Evolutionary conservation across 805 yeast species (phyloP), one percentile per base, ranked within the genome.

Genomic region (Dipodascopsis uninucleata): DNA sequence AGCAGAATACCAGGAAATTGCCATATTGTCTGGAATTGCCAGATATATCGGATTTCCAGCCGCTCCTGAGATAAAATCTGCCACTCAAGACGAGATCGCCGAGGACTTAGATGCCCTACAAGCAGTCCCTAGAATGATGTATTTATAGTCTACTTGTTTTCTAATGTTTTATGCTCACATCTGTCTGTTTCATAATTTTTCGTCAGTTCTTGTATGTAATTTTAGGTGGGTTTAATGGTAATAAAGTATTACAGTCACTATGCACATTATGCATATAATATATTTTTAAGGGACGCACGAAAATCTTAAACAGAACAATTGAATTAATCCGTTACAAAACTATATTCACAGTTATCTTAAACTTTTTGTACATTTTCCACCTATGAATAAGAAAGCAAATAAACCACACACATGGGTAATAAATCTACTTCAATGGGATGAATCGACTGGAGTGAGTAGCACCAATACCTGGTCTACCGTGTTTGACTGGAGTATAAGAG

Each of bases 401-500:
- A 17, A 34, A 33, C 28, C 39, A 22, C 17, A 39, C 3, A 14
- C 6, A 28, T n/a, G 21, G 18, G 10, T 8, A 23, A 41, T n/a
- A 5, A 31, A 22, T 39, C 40, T 57, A 58, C 52, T 58, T 58
- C 41, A 57, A 54, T 41, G 61, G 61, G 36, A 58, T 57, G 57
- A 58, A 57, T 31, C 61, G 61, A 23, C 43, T 33, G 75, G 84
- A 77, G 69, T 76, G 72, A 50, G 68, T 60, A 41, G 68, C 66
- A 58, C 71, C 71, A 52, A 77, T 76, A 82, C 89, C 95, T 67
- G 94, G 89, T 79, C 93, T 83, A 83, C 97, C 97, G 81, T 94
- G 99, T 81, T 95, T 87, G 72, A 90, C 97, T 71, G 99, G 98
- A 75, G 95, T 85, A 82, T 93, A 93, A 67, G 98, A 79, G 77